Conservation (phyloP, 2,329 filamentous ascomycete genomes). For the Fusarium austroafricanum region DNA sequence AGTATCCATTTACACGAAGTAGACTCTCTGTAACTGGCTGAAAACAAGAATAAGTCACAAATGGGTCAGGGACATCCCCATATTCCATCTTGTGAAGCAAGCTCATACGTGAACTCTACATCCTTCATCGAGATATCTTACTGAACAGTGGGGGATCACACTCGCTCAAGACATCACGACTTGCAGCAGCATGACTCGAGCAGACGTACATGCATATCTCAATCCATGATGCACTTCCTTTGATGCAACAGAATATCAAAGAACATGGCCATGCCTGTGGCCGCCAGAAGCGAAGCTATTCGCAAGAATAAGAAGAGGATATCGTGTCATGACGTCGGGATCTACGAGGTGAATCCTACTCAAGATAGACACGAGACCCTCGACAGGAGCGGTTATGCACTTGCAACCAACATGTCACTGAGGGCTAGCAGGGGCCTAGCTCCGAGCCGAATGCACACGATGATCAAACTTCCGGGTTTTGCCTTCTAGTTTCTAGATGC, state of each 20-base stretch:
- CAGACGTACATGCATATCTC: not conserved
- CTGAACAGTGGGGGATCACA: not conserved
- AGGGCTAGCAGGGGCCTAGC: slow-evolving; percentile 7
- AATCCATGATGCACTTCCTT: not conserved
- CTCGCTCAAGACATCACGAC: slow-evolving; percentile 4
- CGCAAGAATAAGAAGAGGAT: not conserved
- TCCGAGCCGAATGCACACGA: slow-evolving; percentile 4
- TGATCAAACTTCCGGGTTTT: slow-evolving; percentile 8
- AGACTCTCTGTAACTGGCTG: not conserved
- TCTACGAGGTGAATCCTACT: slow-evolving; percentile 25
- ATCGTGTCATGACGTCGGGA: slow-evolving; percentile 34
- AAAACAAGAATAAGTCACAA: not conserved
- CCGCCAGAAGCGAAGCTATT: slow-evolving; percentile 6
- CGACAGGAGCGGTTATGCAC: slow-evolving; percentile 19
- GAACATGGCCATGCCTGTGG: not conserved
- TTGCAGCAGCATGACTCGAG: slow-evolving; percentile 27
- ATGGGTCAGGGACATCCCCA: not conserved
- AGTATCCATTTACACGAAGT: not conserved
- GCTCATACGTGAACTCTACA: not conserved
- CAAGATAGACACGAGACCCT: slow-evolving; percentile 12
- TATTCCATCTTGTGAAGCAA: not conserved
- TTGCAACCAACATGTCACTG: slow-evolving; percentile 25
- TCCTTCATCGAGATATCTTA: not conserved
- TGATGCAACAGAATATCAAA: not conserved
- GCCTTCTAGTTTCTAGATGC: slow-evolving; percentile 8